Evolutionary conservation across 495 filamentous ascomycete genomes (phyloP).

Genomic region (Podospora fimiseda): DNA sequence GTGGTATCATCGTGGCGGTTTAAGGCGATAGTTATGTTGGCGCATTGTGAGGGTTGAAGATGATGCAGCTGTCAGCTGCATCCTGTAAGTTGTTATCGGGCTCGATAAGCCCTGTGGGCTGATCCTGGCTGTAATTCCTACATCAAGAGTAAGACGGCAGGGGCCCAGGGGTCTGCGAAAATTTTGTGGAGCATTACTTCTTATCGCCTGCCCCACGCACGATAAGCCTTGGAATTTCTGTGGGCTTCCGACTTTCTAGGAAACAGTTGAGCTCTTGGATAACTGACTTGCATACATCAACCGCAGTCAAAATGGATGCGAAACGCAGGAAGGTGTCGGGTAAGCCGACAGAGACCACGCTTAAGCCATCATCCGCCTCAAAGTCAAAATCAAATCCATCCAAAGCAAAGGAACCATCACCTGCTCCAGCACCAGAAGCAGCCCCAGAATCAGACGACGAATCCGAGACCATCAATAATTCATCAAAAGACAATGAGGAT

Average conservation of each 20-base stretch:
- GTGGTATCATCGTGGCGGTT: too few species aligned
- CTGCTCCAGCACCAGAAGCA: background rate
- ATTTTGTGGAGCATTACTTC: background rate
- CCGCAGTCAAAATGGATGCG: conserved; percentile 18
- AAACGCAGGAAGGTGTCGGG: conserved; percentile 25
- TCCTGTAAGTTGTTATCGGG: conserved; percentile 6
- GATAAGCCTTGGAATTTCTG: conserved; percentile 23
- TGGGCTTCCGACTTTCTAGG: background rate
- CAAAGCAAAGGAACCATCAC: background rate
- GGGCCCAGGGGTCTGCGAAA: background rate
- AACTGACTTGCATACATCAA: too few species aligned
- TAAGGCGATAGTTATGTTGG: too few species aligned
- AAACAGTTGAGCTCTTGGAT: too few species aligned
- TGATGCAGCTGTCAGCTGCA: background rate
- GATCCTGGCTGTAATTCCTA: too few species aligned
- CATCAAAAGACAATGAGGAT: conserved; percentile 15
- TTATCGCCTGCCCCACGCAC: conserved; percentile 14
- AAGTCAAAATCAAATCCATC: conserved; percentile 7
- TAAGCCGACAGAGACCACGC: conserved; percentile 2
- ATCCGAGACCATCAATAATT: conserved; percentile 20
- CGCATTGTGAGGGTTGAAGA: conserved; percentile 16
- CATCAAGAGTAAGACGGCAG: too few species aligned
- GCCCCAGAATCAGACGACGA: conserved; percentile 8
- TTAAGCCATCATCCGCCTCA: background rate
- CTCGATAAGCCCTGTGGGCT: conserved; percentile 3